phyloP scores from a whole-genome alignment of 225 moss, liverwort and hornwort genomes.

The Takakia lepidozioides region DNA sequence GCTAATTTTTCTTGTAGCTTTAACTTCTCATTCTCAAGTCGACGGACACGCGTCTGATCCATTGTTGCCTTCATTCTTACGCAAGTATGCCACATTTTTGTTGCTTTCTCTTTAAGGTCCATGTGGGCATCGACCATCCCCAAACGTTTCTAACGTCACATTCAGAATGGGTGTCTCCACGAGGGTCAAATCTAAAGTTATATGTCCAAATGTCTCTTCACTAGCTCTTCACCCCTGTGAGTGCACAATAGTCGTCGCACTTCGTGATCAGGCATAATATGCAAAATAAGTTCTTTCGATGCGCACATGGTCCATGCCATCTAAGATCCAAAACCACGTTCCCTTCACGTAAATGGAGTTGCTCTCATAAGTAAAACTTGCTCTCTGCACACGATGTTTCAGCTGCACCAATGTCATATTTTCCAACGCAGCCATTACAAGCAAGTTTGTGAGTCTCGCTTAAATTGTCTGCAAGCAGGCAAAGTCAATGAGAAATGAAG shows the following conservation, averaged over 20 bases:
- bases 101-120: conserved; percentile 15
- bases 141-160: conserved; percentile 32
- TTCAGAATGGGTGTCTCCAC: conserved; percentile 17
- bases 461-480: too few species aligned
- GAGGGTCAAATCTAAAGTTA: conserved; percentile 19
- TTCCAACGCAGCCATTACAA: too few species aligned
- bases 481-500: too few species aligned
- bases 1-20: conserved; percentile 7
- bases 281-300: conserved; percentile 23
- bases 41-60: conserved; percentile 16
- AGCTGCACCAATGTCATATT: conserved; percentile 35
- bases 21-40: conserved; percentile 5
- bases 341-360: conserved; percentile 27
- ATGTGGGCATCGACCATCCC: conserved; percentile 34
- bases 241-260: conserved; percentile 31
- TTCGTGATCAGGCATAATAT: conserved; percentile 6
- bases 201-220: conserved; percentile 2
- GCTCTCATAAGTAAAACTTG: conserved; percentile 12
- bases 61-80: conserved; percentile 33
- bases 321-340: conserved; percentile 37
- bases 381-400: conserved; percentile 24
- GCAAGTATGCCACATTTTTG: conserved; percentile 14
- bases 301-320: conserved; percentile 42
- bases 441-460: too few species aligned
- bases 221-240: conserved; percentile 3